These are phyloP conservation scores for Penicillium coprophilum DNA, from an alignment of 495 filamentous ascomycete species.

Conservation along the genomic window DNA sequence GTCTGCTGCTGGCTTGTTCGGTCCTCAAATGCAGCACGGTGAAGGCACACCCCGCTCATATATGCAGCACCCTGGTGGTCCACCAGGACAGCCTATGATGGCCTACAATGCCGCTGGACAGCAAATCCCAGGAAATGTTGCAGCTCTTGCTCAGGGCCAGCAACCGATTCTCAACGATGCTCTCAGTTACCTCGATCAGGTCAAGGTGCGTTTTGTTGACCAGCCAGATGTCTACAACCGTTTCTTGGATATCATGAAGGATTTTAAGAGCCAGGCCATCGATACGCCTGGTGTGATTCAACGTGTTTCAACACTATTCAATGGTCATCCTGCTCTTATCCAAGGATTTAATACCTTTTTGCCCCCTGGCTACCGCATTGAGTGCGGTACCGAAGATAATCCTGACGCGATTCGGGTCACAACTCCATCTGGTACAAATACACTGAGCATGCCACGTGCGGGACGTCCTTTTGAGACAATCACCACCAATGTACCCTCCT, in stretches of 20 bases:
- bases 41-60: constrained; percentile 61
- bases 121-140: constrained; percentile 54
- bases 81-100: constrained; percentile 59
- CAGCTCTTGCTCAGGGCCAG: constrained; percentile 75
- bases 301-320: constrained; percentile 93
- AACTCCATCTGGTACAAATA: constrained; percentile 84
- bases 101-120: constrained; percentile 49
- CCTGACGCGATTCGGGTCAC: constrained; percentile 96
- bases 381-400: constrained; percentile 88
- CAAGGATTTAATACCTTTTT: constrained; percentile 99
- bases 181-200: constrained; percentile 95
- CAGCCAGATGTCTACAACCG: constrained; percentile 98
- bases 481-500: constrained; percentile 34
- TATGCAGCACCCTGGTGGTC: constrained; percentile 61
- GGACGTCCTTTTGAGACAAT: constrained; percentile 49
- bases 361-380: constrained; percentile 94
- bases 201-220: constrained; percentile 96
- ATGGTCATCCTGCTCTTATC: constrained; percentile 93
- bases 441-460: constrained; percentile 55
- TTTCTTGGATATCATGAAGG: constrained; percentile 99
- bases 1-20: constrained; percentile 67
- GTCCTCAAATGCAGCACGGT: constrained; percentile 61
- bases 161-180: constrained; percentile 97
- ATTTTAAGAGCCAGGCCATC: constrained; percentile 98
- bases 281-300: constrained; percentile 98